These are phyloP conservation scores for Ascochyta fabae DNA, from an alignment of 2,329 filamentous ascomycete genomes.

Conservation along the genomic window DNA sequence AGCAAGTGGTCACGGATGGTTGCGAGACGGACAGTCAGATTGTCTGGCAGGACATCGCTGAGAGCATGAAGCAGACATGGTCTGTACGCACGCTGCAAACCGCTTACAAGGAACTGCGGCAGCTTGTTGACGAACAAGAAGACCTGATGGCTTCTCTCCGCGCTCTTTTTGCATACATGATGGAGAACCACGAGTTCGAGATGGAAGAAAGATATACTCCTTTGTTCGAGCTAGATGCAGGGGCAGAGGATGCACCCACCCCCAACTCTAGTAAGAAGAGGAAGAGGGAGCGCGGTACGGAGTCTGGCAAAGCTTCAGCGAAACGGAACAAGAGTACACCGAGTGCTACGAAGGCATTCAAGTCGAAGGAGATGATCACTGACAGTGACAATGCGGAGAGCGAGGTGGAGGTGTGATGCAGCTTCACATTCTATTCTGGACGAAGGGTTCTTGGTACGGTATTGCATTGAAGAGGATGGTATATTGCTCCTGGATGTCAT, in stretches of 20 bases:
- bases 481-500: not conserved
- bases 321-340: not conserved
- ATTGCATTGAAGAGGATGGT: not conserved
- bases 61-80: constrained; percentile 15
- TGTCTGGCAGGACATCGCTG: constrained; percentile 36
- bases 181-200: constrained; percentile 14
- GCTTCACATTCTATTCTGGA: not conserved
- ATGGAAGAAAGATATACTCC: constrained; percentile 24
- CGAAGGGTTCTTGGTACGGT: not conserved
- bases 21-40: constrained; percentile 40
- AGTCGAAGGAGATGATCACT: constrained; percentile 18
- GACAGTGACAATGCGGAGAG: constrained; percentile 16
- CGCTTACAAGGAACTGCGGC: constrained; percentile 25
- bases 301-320: not conserved
- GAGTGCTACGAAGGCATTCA: constrained; percentile 3
- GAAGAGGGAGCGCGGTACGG: constrained; percentile 12
- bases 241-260: not conserved
- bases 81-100: constrained; percentile 32
- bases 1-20: constrained; percentile 11
- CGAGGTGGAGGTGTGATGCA: not conserved
- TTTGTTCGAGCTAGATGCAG: not conserved
- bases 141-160: constrained; percentile 21
- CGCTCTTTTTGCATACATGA: constrained; percentile 30
- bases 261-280: constrained; percentile 10
- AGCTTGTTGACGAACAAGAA: constrained; percentile 15